These are phyloP conservation scores for Monascus ruber DNA, from an alignment of 2,329 filamentous ascomycete genomes.

Conservation along the genomic window DNA sequence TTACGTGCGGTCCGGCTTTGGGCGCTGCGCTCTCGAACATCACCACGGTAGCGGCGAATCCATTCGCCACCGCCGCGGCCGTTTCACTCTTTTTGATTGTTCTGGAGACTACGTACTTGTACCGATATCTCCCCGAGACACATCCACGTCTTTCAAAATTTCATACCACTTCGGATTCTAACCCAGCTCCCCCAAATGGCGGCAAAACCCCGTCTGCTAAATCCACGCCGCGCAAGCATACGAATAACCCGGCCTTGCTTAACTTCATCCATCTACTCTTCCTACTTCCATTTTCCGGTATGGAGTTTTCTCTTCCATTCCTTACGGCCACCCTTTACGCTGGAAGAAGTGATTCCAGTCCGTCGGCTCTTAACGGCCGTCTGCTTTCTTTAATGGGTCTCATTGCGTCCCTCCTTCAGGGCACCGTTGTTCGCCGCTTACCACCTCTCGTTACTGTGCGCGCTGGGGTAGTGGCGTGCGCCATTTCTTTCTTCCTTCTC, in stretches of 20 bases:
- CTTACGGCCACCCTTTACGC: conserved; percentile 92
- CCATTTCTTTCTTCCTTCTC: conserved; percentile 69
- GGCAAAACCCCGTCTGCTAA: not conserved
- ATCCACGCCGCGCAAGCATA: conserved; percentile 39
- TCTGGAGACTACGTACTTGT: conserved; percentile 78
- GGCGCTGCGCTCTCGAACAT: conserved; percentile 77
- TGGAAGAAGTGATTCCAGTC: conserved; percentile 42
- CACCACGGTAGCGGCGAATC: conserved; percentile 69
- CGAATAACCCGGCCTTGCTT: conserved; percentile 72
- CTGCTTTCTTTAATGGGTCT: conserved; percentile 86
- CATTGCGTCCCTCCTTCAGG: conserved; percentile 83
- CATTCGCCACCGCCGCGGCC: conserved; percentile 83
- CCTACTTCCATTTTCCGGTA: conserved; percentile 91
- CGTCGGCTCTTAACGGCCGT: conserved; percentile 65
- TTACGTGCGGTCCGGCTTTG: conserved; percentile 88
- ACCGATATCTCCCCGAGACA: conserved; percentile 75
- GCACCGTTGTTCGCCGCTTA: conserved; percentile 75
- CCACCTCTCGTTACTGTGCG: conserved; percentile 71
- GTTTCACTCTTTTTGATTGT: conserved; percentile 79
- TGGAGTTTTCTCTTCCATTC: conserved; percentile 96
- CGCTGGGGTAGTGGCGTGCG: conserved; percentile 65
- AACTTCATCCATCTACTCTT: conserved; percentile 83
- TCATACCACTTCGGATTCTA: conserved; percentile 8
- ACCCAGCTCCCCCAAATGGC: not conserved
- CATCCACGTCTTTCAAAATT: conserved; percentile 46